A percentile compares a stretch with the other conserved stretches of the same genome.
phyloP scores from a whole-genome alignment of 148 eudicot genomes.

The Amaranthus hypochondriacus region DNA sequence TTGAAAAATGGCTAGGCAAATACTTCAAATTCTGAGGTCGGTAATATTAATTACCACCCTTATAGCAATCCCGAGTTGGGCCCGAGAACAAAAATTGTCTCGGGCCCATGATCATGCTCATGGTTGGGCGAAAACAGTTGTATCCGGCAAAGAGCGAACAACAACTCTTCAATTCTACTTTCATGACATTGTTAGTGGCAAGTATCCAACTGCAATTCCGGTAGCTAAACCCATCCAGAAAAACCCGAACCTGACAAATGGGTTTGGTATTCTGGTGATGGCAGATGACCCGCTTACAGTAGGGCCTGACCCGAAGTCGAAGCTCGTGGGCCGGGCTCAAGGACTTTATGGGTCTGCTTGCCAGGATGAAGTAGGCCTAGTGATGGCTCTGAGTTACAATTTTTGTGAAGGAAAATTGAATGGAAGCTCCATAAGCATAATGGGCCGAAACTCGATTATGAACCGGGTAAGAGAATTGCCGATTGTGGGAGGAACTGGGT shows the following conservation, averaged over 20 bases:
- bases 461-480: slow-evolving; percentile 47
- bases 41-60: background rate
- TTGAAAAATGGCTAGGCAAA: background rate
- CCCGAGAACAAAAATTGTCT: background rate
- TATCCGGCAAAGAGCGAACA: slow-evolving; percentile 16
- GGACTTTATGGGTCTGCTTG: slow-evolving; percentile 52
- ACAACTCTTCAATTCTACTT: slow-evolving; percentile 56
- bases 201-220: slow-evolving; percentile 25
- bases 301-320: slow-evolving; percentile 45
- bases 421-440: slow-evolving; percentile 50
- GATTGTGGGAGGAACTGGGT: slow-evolving; percentile 61
- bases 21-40: background rate
- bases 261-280: slow-evolving; percentile 40
- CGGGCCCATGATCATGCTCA: slow-evolving; percentile 11
- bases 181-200: slow-evolving; percentile 46
- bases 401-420: slow-evolving; percentile 45
- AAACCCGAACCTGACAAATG: slow-evolving; percentile 10
- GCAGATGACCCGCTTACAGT: slow-evolving; percentile 52
- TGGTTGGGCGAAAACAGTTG: slow-evolving; percentile 34
- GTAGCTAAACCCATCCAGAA: slow-evolving; percentile 36
- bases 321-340: slow-evolving; percentile 49
- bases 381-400: slow-evolving; percentile 48
- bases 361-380: slow-evolving; percentile 27
- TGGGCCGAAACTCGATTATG: slow-evolving; percentile 43
- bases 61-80: background rate